Percentiles rank a stretch among this genome's conserved stretches.
phyloP scores from a whole-genome alignment of 2,329 filamentous ascomycete genomes.

The Fusarium falciforme region DNA sequence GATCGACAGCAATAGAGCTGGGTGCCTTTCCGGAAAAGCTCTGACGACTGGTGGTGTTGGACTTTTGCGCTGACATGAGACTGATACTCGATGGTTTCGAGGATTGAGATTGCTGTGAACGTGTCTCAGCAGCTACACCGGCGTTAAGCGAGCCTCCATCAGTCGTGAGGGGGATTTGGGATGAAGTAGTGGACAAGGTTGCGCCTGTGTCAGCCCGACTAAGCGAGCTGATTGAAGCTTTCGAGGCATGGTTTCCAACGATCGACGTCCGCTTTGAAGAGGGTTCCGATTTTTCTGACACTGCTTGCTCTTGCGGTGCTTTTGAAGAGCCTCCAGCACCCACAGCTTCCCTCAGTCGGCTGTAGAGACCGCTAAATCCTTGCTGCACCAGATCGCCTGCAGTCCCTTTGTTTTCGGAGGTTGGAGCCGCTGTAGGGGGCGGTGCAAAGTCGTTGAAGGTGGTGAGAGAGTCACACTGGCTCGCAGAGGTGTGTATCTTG shows the following conservation, averaged over 20 bases:
- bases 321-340: slow-evolving; percentile 68
- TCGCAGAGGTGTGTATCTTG: slow-evolving; percentile 90
- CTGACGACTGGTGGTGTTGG: slow-evolving; percentile 53
- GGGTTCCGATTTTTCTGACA: slow-evolving; percentile 46
- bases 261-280: slow-evolving; percentile 56
- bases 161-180: slow-evolving; percentile 47
- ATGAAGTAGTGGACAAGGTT: slow-evolving; percentile 45
- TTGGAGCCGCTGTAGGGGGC: slow-evolving; percentile 68
- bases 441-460: slow-evolving; percentile 94
- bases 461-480: slow-evolving; percentile 84
- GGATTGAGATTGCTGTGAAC: slow-evolving; percentile 54
- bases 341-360: slow-evolving; percentile 84
- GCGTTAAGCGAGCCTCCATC: slow-evolving; percentile 53
- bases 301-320: slow-evolving; percentile 47
- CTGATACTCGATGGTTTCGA: slow-evolving; percentile 63
- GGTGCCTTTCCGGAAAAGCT: slow-evolving; percentile 57
- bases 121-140: slow-evolving; percentile 51
- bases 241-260: slow-evolving; percentile 55
- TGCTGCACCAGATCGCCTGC: slow-evolving; percentile 82
- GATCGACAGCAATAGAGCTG: slow-evolving; percentile 54
- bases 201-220: slow-evolving; percentile 54
- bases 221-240: slow-evolving; percentile 54
- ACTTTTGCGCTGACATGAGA: slow-evolving; percentile 59
- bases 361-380: slow-evolving; percentile 90
- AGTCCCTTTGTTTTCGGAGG: slow-evolving; percentile 75